These are phyloP conservation scores for Sclerotinia trifoliorum DNA, from an alignment of 2,329 filamentous ascomycete species.

Conservation along the genomic window DNA sequence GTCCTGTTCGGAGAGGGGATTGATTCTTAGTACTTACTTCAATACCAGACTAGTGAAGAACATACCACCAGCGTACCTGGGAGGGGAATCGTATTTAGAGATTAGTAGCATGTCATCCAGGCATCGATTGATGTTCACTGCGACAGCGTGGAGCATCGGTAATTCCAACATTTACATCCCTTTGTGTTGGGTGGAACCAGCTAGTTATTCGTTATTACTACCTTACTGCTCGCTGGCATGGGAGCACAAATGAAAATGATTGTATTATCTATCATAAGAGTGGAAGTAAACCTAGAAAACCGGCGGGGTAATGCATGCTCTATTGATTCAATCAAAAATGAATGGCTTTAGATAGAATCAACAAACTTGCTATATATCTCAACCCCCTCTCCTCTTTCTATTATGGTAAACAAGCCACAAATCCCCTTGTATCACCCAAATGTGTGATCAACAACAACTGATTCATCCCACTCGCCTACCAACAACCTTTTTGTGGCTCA, in stretches of 20 bases:
- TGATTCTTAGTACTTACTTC: not conserved
- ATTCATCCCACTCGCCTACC: constrained; percentile 17
- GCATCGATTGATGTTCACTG: no score
- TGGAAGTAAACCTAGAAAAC: not conserved
- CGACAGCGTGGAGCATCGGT: no score
- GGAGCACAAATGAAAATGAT: not conserved
- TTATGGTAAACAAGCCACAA: not conserved
- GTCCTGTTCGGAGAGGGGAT: not conserved
- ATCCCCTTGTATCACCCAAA: not conserved
- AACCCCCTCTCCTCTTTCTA: not conserved
- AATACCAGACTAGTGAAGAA: no score
- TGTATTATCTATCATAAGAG: not conserved
- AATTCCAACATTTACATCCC: no score
- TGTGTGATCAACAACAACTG: constrained; percentile 7
- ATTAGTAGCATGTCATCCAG: no score
- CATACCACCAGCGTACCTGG: no score
- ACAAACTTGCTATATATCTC: not conserved
- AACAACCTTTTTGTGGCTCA: constrained; percentile 8
- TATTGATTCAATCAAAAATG: no score
- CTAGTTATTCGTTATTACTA: no score
- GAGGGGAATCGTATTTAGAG: no score
- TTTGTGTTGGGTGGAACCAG: no score
- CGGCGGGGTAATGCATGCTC: not conserved
- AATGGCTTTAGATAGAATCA: not conserved
- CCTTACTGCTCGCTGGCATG: not conserved